phyloP scores from a whole-genome alignment of 768 basidiomycete species.

The Hirschioporus abietinus region DNA sequence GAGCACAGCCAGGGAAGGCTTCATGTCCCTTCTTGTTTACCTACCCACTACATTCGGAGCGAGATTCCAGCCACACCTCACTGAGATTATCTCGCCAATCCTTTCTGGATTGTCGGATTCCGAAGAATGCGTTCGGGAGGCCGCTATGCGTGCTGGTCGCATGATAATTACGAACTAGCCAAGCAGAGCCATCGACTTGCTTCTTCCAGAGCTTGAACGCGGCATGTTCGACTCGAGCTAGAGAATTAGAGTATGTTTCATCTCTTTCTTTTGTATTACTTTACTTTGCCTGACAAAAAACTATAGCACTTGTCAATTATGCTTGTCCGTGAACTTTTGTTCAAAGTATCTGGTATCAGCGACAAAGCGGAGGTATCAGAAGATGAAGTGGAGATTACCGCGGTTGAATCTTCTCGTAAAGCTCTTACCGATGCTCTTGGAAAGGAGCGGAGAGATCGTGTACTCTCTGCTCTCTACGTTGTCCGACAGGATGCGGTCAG shows the following conservation, averaged over 20 bases:
- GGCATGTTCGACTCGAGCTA: constrained; percentile 95
- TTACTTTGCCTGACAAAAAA: constrained; percentile 15
- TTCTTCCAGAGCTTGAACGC: constrained; percentile 88
- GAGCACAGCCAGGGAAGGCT: constrained; percentile 92
- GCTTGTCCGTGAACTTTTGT: constrained; percentile 93
- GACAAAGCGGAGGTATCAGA: too few relatives aligned
- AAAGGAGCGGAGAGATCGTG: too few relatives aligned
- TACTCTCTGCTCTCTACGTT: constrained; percentile 83
- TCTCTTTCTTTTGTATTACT: not conserved
- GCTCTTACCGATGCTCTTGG: too few relatives aligned
- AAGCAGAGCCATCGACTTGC: constrained; percentile 82
- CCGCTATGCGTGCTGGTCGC: constrained; percentile 94
- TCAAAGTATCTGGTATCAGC: too few relatives aligned
- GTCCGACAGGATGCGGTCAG: constrained; percentile 91
- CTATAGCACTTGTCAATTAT: constrained; percentile 85
- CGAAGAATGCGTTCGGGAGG: constrained; percentile 94
- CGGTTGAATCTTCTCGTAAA: too few relatives aligned
- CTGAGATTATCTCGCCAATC: constrained; percentile 91
- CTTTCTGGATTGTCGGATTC: constrained; percentile 85
- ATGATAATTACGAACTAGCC: constrained; percentile 98
- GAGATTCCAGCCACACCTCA: constrained; percentile 93
- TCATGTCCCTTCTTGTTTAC: constrained; percentile 97
- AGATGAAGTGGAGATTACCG: too few relatives aligned
- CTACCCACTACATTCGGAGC: constrained; percentile 94
- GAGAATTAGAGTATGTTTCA: constrained; percentile 88